phyloP scores from a whole-genome alignment of 2,329 filamentous ascomycete genomes.

The Calonectria pteridis region DNA sequence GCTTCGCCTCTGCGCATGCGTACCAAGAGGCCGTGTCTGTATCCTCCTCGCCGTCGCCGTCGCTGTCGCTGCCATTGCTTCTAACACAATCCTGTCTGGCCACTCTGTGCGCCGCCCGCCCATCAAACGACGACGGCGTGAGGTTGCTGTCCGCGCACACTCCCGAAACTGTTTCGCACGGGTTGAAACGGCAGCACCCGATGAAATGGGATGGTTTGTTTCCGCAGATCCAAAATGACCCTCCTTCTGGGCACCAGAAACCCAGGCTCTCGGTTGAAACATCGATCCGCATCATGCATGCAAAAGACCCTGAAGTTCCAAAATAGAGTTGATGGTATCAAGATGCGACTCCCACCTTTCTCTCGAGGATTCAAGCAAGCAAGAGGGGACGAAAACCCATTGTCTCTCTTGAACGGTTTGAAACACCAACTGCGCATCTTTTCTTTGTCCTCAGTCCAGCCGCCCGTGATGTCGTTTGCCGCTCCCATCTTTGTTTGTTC shows the following conservation, averaged over 20 bases:
- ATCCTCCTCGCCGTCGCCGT: slow-evolving; percentile 13
- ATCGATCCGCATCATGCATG: slow-evolving; percentile 21
- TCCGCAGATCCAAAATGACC: slow-evolving; percentile 54
- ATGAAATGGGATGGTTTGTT: slow-evolving; percentile 50
- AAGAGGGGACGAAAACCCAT: not conserved
- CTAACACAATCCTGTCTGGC: slow-evolving; percentile 48
- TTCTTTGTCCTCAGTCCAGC: not conserved
- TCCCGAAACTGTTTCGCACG: slow-evolving; percentile 44
- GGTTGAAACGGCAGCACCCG: slow-evolving; percentile 54
- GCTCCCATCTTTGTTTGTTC: not conserved
- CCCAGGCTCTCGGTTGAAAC: slow-evolving; percentile 37
- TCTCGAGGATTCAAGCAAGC: not conserved
- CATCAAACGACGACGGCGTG: slow-evolving; percentile 45
- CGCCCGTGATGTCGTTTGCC: not conserved
- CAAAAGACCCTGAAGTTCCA: not conserved
- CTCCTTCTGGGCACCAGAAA: slow-evolving; percentile 47
- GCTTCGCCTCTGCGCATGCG: slow-evolving; percentile 44
- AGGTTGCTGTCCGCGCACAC: slow-evolving; percentile 39
- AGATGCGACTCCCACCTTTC: not conserved
- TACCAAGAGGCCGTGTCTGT: slow-evolving; percentile 46
- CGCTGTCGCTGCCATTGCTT: slow-evolving; percentile 17
- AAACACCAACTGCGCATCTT: not conserved
- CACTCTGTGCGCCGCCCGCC: slow-evolving; percentile 42
- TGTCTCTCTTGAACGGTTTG: not conserved
- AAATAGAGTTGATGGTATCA: not conserved